These are phyloP conservation scores for Micromonas pusilla DNA, from an alignment of 139 green algal species.

Conservation along the genomic window DNA sequence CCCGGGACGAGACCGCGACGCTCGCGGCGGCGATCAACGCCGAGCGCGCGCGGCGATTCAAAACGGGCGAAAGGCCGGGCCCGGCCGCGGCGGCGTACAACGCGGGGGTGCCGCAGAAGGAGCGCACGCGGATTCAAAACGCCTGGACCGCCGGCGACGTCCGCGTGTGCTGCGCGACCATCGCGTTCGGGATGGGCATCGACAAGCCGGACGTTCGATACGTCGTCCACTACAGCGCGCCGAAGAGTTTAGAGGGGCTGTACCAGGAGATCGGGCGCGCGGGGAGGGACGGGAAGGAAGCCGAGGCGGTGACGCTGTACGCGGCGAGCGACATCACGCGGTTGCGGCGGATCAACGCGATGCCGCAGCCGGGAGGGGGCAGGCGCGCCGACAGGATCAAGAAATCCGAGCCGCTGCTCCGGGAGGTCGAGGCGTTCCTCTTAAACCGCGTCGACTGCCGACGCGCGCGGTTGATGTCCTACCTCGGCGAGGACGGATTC, in stretches of 20 bases:
- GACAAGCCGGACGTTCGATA: slow-evolving; percentile 62
- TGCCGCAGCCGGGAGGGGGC: no score
- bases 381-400: no score
- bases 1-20: slow-evolving; percentile 48
- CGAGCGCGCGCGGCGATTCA: background rate
- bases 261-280: slow-evolving; percentile 58
- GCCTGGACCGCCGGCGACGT: slow-evolving; percentile 54
- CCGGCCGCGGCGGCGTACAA: slow-evolving; percentile 59
- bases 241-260: slow-evolving; percentile 30
- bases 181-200: slow-evolving; percentile 79
- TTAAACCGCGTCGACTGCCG: no score
- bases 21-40: slow-evolving; percentile 5
- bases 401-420: no score
- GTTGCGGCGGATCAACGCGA: no score
- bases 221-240: slow-evolving; percentile 51
- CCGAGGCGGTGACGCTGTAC: no score
- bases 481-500: no score
- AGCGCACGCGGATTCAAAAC: slow-evolving; percentile 65
- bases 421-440: no score
- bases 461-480: no score
- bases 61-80: background rate
- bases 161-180: slow-evolving; percentile 69
- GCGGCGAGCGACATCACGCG: no score
- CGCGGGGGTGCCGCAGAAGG: slow-evolving; percentile 69
- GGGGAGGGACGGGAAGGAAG: slow-evolving; percentile 63